phyloP scores from a whole-genome alignment of 495 filamentous ascomycete species.

The Chlorociboria aeruginascens region DNA sequence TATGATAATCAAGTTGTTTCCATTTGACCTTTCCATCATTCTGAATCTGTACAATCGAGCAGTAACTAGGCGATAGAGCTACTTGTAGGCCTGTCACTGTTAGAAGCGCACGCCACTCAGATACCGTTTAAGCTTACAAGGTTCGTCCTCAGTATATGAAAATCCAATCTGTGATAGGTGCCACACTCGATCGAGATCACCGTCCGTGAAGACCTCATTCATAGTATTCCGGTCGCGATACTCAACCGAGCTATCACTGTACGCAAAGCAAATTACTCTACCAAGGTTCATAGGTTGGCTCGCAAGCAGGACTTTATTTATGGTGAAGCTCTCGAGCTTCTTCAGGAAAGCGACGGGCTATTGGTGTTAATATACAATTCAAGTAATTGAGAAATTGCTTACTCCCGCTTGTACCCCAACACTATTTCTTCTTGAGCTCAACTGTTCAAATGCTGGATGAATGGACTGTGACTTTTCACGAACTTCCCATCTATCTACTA shows the following conservation, averaged over 20 bases:
- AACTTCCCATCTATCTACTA: constrained; percentile 70
- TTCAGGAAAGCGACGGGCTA: constrained; percentile 50
- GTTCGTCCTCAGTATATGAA: constrained; percentile 40
- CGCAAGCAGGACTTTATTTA: constrained; percentile 57
- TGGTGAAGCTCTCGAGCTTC: constrained; percentile 49
- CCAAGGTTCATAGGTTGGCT: constrained; percentile 53
- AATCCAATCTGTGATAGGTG: constrained; percentile 64
- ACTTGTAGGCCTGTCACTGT: constrained; percentile 43
- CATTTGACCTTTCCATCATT: constrained; percentile 54
- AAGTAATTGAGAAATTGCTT: constrained; percentile 2
- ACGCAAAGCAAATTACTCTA: constrained; percentile 53
- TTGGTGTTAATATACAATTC: constrained; percentile 5
- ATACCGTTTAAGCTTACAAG: constrained; percentile 28
- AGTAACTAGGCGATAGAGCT: constrained; percentile 64
- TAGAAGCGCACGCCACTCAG: not conserved
- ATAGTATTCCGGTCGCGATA: constrained; percentile 65
- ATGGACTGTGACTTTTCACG: constrained; percentile 43
- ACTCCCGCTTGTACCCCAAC: constrained; percentile 8
- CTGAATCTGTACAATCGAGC: constrained; percentile 50
- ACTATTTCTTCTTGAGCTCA: constrained; percentile 51
- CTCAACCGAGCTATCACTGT: constrained; percentile 65
- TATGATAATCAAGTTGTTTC: constrained; percentile 44
- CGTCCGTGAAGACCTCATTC: constrained; percentile 46
- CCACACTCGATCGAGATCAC: constrained; percentile 50
- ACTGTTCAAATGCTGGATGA: constrained; percentile 63